Evolutionary conservation across 352 stramenopile genomes (phyloP), one percentile per base, ranked within the genome.

Genomic region (Phytophthora megakarya): DNA sequence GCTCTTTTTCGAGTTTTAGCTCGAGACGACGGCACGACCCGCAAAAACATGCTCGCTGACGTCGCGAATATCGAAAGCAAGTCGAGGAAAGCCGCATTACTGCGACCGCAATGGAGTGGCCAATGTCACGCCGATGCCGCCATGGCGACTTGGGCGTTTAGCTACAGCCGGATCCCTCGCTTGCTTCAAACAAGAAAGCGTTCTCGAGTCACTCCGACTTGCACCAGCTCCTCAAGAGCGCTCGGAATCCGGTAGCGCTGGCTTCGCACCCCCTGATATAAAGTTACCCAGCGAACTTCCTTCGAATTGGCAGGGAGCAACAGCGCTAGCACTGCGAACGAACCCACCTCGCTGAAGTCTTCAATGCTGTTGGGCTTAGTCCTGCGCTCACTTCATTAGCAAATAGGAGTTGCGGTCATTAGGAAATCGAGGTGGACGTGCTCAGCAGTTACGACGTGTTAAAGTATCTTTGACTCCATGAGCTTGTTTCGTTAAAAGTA

Each of bases 1-100:
- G 50, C 62, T 71, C 44, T 64, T 67, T 63, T 67, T 74, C 47
- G 49, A 63, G 28, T 39, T 18, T 49, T 38, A 42, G 32, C 30
- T 11, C 30, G 33, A 19, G 19, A 46, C 65, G 38, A 72, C 47
- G 28, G 52, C 49, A 72, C 67, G 32, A 72, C 52, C 50, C 22
- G 22, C 46, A 70, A 70, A 72, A 61, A 61, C 55, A 62, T 51
- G 37, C 25, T 50, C 21, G 39, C 35, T 18, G 21, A 45, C 42
- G 13, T 70, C 60, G 30, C 30, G 30, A 66, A 64, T 58, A 58
- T 64, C 19, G 61, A 70, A 67, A 58, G 35, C 18, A 25, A n/a
- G 13, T 18, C 37, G 22, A 56, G 48, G 63, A 72, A 61, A 72
- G 63, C 44, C 63, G 28, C 37, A 33, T 66, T 70, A 70, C 62